A percentile compares a stretch with the other conserved stretches of the same genome.
phyloP scores from a whole-genome alignment of 345 rosid species.

The Hibiscus trionum region DNA sequence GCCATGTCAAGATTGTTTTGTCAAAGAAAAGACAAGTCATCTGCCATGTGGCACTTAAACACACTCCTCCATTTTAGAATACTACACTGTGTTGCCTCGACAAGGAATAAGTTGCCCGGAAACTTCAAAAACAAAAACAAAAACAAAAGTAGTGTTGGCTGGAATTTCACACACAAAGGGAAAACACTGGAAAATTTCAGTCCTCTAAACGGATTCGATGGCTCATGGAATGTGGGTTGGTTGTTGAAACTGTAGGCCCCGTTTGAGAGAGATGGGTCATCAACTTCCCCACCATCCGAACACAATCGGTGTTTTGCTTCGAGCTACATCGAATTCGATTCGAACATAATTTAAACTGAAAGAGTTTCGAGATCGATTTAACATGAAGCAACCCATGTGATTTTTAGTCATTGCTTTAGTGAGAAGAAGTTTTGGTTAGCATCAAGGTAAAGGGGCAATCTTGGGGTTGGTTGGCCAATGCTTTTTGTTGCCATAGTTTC shows the following conservation, averaged over 20 bases:
- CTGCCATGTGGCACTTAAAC: slow-evolving; percentile 2
- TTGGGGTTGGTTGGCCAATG: not conserved
- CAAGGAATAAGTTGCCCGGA: not conserved
- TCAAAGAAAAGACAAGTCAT: slow-evolving; percentile 8
- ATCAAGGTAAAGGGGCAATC: not conserved
- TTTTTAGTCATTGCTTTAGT: not conserved
- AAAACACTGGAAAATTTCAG: not conserved
- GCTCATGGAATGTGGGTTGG: not conserved
- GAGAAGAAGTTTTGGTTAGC: not conserved
- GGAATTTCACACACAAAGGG: no score
- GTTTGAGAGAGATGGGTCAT: no score
- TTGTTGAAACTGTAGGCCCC: slow-evolving; percentile 3
- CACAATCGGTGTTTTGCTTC: no score
- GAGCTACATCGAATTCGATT: no score
- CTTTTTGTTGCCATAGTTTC: not conserved
- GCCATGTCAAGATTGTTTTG: not conserved
- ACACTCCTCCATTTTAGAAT: not conserved
- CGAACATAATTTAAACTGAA: no score
- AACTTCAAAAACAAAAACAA: no score
- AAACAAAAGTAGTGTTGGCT: no score
- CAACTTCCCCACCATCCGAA: no score
- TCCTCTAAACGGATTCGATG: slow-evolving; percentile 6
- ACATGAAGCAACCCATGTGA: slow-evolving; percentile 3
- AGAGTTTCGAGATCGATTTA: not conserved
- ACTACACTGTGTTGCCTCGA: not conserved